A percentile compares a stretch with the other conserved stretches of the same genome.
Conservation (phyloP, 257 asterid species). For the Solanum sejunctum region DNA sequence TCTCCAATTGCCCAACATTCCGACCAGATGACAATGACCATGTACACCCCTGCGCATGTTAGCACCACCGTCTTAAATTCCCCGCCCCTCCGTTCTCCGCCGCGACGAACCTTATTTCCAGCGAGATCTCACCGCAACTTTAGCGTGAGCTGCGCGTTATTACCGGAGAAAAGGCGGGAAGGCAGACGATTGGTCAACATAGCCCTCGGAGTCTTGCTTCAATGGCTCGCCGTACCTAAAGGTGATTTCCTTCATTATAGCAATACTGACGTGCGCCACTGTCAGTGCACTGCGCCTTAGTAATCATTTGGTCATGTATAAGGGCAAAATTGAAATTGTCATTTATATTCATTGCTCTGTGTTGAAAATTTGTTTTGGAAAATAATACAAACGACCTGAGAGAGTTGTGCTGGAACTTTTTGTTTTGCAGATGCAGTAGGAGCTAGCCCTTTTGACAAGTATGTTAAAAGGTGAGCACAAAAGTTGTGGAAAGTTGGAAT, state of each 20-base stretch:
- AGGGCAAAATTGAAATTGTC: background rate
- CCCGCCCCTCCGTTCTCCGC: conserved; percentile 6
- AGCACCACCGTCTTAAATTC: conserved; percentile 17
- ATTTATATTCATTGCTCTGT: background rate
- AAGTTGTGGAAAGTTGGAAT: background rate
- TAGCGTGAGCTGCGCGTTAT: conserved; percentile 29
- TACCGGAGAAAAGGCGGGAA: conserved; percentile 24
- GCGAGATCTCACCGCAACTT: conserved; percentile 11
- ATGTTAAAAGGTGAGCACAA: conserved; percentile 57
- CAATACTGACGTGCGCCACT: background rate
- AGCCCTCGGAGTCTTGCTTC: conserved; percentile 34
- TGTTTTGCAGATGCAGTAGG: conserved; percentile 55
- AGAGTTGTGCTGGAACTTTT: background rate
- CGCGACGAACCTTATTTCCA: background rate
- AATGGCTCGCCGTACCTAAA: conserved; percentile 33
- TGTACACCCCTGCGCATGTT: conserved; percentile 21
- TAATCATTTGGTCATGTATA: background rate
- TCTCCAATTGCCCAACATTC: background rate
- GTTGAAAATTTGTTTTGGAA: background rate
- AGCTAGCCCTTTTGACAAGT: conserved; percentile 54
- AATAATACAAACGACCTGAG: background rate
- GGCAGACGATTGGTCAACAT: conserved; percentile 59
- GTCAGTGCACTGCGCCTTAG: background rate
- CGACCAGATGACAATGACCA: conserved; percentile 26
- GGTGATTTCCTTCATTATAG: conserved; percentile 18